Evolutionary conservation across 2,329 filamentous ascomycete genomes (phyloP).

Genomic region (Fusarium anthophilum): DNA sequence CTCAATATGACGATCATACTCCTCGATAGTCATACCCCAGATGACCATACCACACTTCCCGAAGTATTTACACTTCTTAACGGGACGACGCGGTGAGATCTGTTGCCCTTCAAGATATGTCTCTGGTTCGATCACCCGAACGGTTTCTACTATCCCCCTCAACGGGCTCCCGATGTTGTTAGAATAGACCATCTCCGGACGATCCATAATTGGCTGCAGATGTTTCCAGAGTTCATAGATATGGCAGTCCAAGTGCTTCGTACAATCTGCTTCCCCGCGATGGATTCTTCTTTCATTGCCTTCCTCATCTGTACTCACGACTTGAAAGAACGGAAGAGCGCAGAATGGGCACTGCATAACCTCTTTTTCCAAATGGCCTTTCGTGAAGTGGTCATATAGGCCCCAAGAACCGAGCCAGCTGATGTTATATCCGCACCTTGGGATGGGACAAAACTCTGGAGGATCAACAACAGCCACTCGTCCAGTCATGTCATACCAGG

Average conservation of each 20-base stretch:
- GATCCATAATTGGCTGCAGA: neutral
- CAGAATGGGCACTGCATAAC: constrained; percentile 29
- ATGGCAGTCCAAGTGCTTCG: constrained; percentile 38
- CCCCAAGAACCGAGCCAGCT: neutral
- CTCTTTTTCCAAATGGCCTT: neutral
- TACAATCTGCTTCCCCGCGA: neutral
- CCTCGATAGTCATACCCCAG: constrained; percentile 4
- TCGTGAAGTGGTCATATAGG: constrained; percentile 24
- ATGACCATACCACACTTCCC: constrained; percentile 15
- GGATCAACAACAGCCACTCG: constrained; percentile 1
- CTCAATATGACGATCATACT: constrained; percentile 14
- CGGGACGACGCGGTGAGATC: neutral
- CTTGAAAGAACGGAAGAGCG: constrained; percentile 1
- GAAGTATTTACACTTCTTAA: constrained; percentile 21
- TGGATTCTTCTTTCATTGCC: neutral
- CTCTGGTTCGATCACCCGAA: neutral
- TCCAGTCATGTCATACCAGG: constrained; percentile 28
- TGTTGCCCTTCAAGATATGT: neutral
- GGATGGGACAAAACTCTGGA: neutral
- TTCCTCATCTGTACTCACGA: neutral
- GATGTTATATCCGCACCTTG: neutral
- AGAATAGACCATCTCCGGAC: neutral
- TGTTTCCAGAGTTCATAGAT: constrained; percentile 31
- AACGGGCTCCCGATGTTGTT: neutral
- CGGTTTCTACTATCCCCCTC: neutral